Evolutionary conservation across 192 early-diverging fungal genomes (phyloP).

Genomic region (Coemansia nantahalensis): DNA sequence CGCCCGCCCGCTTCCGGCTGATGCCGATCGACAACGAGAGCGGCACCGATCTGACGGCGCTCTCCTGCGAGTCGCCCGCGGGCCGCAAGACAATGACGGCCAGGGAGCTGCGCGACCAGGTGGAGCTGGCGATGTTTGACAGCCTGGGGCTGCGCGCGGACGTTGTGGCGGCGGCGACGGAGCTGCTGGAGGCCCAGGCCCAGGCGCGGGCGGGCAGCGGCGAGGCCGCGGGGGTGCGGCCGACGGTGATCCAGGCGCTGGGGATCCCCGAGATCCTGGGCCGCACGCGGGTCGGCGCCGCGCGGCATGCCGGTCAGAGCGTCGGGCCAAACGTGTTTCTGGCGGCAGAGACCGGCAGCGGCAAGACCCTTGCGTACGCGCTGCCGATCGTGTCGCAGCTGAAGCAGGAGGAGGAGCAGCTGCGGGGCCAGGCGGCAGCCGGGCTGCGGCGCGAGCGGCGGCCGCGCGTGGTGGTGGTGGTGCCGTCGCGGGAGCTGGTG

Average conservation of each 20-base stretch:
- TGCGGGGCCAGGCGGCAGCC: neutral
- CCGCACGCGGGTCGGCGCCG: constrained; percentile 17
- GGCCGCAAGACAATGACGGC: constrained; percentile 2
- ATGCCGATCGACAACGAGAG: constrained; percentile 57
- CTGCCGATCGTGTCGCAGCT: constrained; percentile 74
- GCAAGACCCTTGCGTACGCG: constrained; percentile 90
- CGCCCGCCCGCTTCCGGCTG: constrained; percentile 60
- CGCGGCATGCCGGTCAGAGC: constrained; percentile 1
- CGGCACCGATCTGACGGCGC: constrained; percentile 32
- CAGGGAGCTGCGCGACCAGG: constrained; percentile 19
- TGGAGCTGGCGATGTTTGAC: constrained; percentile 52
- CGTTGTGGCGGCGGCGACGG: constrained; percentile 49
- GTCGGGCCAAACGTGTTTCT: constrained; percentile 57
- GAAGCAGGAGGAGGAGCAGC: constrained; percentile 60
- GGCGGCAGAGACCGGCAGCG: constrained; percentile 88
- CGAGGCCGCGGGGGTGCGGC: constrained; percentile 46
- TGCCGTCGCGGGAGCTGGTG: constrained; percentile 88
- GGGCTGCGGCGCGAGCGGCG: constrained; percentile 64
- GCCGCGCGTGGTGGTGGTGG: constrained; percentile 80
- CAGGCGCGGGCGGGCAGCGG: constrained; percentile 1
- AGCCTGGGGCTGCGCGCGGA: constrained; percentile 61
- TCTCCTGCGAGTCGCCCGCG: constrained; percentile 6
- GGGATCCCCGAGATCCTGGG: constrained; percentile 70
- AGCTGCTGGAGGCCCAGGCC: constrained; percentile 25
- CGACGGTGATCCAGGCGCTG: constrained; percentile 83